Percentiles rank a stretch among this genome's conserved stretches.
Evolutionary conservation across 108 stramenopile species (phyloP).

Genomic region (Conticribra guillardii): DNA sequence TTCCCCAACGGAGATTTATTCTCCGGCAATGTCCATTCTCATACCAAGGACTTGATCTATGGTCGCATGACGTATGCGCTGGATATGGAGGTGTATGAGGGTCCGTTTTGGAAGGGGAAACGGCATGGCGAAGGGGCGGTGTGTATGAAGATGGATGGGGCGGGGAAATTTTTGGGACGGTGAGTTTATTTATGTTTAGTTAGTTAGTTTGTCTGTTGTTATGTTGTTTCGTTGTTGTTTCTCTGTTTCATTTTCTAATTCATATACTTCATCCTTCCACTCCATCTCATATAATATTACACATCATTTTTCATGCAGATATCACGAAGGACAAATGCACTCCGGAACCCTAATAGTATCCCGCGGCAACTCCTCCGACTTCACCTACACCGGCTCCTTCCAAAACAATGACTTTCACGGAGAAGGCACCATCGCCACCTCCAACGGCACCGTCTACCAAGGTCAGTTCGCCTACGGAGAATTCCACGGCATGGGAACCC

Average conservation of each 20-base stretch:
- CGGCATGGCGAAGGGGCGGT: constrained; percentile 46
- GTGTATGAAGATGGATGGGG: constrained; percentile 39
- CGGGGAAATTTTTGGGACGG: constrained; percentile 50
- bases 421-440: constrained; percentile 30
- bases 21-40: constrained; percentile 35
- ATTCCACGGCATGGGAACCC: constrained; percentile 33
- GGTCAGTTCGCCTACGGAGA: constrained; percentile 30
- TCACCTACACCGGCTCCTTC: constrained; percentile 49
- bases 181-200: too few species aligned
- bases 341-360: constrained; percentile 34
- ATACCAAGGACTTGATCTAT: constrained; percentile 29
- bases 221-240: too few species aligned
- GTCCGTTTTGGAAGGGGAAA: constrained; percentile 34
- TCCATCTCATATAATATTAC: too few species aligned
- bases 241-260: too few species aligned
- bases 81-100: constrained; percentile 53
- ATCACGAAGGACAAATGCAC: constrained; percentile 37
- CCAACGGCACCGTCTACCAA: constrained; percentile 41
- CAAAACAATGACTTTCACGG: constrained; percentile 39
- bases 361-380: constrained; percentile 4
- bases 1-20: constrained; percentile 52
- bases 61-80: constrained; percentile 28
- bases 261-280: too few species aligned
- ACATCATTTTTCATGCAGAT: too few species aligned
- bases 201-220: too few species aligned